Evolutionary conservation across 2,329 filamentous ascomycete genomes (phyloP).

Genomic region (Aspergillus unguis): DNA sequence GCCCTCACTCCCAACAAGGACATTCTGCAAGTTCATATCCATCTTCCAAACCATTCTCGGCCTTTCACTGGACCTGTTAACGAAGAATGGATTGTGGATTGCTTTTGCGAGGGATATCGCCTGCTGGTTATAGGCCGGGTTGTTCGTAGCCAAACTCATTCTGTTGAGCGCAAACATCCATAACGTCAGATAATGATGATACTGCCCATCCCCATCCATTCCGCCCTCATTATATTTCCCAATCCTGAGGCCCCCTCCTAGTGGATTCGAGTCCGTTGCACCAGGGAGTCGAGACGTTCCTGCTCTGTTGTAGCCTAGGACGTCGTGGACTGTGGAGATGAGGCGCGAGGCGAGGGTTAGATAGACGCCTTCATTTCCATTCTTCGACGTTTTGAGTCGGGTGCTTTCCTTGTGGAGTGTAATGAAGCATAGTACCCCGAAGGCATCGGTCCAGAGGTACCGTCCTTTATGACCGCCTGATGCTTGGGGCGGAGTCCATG

Average conservation of each 20-base stretch:
- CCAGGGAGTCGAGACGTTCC: constrained; percentile 46
- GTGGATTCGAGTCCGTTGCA: constrained; percentile 51
- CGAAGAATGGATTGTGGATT: constrained; percentile 54
- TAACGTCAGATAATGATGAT: constrained; percentile 59
- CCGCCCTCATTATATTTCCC: constrained; percentile 53
- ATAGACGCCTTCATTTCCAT: constrained; percentile 33
- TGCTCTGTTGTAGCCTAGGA: constrained; percentile 53
- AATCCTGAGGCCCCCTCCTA: constrained; percentile 57
- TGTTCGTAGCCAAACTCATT: constrained; percentile 47
- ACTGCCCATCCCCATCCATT: constrained; percentile 57
- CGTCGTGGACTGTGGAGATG: constrained; percentile 50
- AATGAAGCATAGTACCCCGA: constrained; percentile 58
- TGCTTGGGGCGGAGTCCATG: constrained; percentile 50
- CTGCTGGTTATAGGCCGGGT: constrained; percentile 49
- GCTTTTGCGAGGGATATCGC: constrained; percentile 53
- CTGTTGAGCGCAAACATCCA: constrained; percentile 64
- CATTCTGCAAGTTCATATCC: constrained; percentile 46
- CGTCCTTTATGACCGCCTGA: constrained; percentile 56
- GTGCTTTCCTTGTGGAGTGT: constrained; percentile 48
- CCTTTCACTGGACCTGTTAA: constrained; percentile 29
- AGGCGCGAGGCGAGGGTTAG: constrained; percentile 50
- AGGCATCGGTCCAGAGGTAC: constrained; percentile 61
- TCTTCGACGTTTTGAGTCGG: not conserved
- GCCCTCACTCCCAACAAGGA: constrained; percentile 52
- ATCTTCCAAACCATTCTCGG: constrained; percentile 58